Conservation (phyloP, 1,284 basidiomycete genomes). For the Pseudozyma sp. region DNA sequence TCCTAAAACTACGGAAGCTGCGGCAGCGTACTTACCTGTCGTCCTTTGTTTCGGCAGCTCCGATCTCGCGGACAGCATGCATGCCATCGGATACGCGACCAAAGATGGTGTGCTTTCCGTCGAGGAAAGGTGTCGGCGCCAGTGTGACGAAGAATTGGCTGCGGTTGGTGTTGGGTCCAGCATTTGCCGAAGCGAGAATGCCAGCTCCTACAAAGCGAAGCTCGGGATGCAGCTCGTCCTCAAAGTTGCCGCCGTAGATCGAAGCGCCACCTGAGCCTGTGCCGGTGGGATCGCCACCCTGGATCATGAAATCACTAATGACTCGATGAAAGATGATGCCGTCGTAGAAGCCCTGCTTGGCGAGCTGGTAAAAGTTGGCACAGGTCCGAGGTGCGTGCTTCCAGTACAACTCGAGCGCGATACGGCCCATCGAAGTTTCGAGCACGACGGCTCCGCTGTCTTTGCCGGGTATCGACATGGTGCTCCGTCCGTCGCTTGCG, state of each 20-base stretch:
- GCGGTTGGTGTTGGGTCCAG: constrained; percentile 91
- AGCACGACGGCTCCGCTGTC: constrained; percentile 52
- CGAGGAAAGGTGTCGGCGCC: constrained; percentile 90
- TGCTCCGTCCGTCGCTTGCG: not conserved
- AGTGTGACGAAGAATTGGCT: constrained; percentile 99
- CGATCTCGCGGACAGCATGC: constrained; percentile 71
- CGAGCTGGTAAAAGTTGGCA: constrained; percentile 63
- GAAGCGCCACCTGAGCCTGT: constrained; percentile 92
- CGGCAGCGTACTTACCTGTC: constrained; percentile 26
- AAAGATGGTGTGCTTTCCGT: constrained; percentile 75
- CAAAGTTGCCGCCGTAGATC: constrained; percentile 75
- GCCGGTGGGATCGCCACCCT: constrained; percentile 95
- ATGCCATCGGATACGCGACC: constrained; percentile 73
- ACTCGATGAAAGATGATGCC: constrained; percentile 92
- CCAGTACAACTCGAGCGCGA: constrained; percentile 64
- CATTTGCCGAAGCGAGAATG: constrained; percentile 97
- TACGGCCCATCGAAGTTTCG: constrained; percentile 62
- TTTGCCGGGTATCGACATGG: constrained; percentile 43
- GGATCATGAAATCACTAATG: constrained; percentile 99
- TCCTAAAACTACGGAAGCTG: not conserved
- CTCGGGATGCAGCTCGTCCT: constrained; percentile 88
- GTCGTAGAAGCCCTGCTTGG: constrained; percentile 65
- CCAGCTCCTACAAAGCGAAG: constrained; percentile 93
- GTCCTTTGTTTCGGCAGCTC: constrained; percentile 43
- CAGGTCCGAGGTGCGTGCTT: constrained; percentile 63